phyloP scores from a whole-genome alignment of 208 protist genomes.

The Leishmania major region DNA sequence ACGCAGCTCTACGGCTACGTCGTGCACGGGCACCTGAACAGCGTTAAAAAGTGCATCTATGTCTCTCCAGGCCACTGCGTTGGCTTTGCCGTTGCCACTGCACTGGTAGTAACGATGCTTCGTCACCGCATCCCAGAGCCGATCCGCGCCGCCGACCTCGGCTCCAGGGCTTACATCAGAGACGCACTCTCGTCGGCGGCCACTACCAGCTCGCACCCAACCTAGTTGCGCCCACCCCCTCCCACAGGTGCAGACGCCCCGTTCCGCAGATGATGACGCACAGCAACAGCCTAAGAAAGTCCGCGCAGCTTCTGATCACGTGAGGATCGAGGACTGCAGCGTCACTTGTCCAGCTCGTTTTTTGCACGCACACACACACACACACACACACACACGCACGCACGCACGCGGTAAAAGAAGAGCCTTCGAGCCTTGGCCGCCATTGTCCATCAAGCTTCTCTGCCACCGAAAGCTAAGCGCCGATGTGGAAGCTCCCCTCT shows the following conservation, averaged over 20 bases:
- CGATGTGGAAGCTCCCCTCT: no score
- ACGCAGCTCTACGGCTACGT: slow-evolving; percentile 63
- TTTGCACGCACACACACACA: background rate
- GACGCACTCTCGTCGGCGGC: background rate
- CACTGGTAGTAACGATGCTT: slow-evolving; percentile 47
- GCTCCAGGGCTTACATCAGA: slow-evolving; percentile 83
- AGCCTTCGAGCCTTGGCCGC: background rate
- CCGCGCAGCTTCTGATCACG: background rate
- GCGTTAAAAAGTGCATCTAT: slow-evolving; percentile 81
- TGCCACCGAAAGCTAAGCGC: no score
- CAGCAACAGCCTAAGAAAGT: background rate
- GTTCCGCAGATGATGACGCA: background rate
- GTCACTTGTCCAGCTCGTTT: background rate
- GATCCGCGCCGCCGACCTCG: slow-evolving; percentile 90
- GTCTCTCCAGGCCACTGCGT: slow-evolving; percentile 94
- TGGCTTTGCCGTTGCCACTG: slow-evolving; percentile 71
- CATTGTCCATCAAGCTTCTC: background rate
- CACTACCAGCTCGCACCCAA: background rate
- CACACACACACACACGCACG: no score
- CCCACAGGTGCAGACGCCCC: background rate
- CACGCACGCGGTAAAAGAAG: background rate
- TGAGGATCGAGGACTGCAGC: slow-evolving; percentile 5
- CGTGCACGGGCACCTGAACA: slow-evolving; percentile 37
- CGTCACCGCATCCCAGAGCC: slow-evolving; percentile 92
- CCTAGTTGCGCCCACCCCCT: background rate